Conservation (phyloP, 352 stramenopile species). For the Globisporangium spinosum region DNA sequence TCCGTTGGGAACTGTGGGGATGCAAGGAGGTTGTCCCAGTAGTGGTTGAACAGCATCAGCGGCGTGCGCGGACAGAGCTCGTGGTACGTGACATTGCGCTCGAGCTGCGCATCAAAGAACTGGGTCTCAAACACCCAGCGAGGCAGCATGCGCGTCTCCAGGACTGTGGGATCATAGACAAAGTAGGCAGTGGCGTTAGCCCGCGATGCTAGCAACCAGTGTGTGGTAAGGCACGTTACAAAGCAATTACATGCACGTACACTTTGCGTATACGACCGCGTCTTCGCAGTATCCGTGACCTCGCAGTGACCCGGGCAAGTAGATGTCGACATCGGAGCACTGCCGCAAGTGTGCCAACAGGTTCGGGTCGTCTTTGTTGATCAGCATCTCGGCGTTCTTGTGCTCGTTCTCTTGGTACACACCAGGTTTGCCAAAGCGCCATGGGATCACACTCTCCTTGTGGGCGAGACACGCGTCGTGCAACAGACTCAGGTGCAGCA, state of each 20-base stretch:
- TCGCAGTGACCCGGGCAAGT: constrained; percentile 26
- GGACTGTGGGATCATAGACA: constrained; percentile 21
- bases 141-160: constrained; percentile 40
- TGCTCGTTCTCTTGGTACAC: constrained; percentile 10
- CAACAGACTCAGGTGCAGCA: constrained; percentile 47
- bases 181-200: not conserved
- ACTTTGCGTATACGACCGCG: constrained; percentile 54
- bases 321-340: constrained; percentile 70
- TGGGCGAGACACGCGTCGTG: constrained; percentile 43
- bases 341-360: constrained; percentile 44
- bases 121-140: constrained; percentile 38
- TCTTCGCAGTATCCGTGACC: constrained; percentile 54
- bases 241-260: constrained; percentile 24
- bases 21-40: constrained; percentile 34
- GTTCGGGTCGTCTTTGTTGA: constrained; percentile 31
- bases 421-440: constrained; percentile 28
- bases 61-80: constrained; percentile 49
- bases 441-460: constrained; percentile 48
- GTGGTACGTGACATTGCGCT: constrained; percentile 36
- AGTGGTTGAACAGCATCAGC: constrained; percentile 57
- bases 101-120: constrained; percentile 28
- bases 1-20: constrained; percentile 28
- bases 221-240: not conserved
- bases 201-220: not conserved
- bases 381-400: constrained; percentile 19